Conservation (phyloP, 495 filamentous ascomycete species). For the Elaphomyces granulatus region DNA sequence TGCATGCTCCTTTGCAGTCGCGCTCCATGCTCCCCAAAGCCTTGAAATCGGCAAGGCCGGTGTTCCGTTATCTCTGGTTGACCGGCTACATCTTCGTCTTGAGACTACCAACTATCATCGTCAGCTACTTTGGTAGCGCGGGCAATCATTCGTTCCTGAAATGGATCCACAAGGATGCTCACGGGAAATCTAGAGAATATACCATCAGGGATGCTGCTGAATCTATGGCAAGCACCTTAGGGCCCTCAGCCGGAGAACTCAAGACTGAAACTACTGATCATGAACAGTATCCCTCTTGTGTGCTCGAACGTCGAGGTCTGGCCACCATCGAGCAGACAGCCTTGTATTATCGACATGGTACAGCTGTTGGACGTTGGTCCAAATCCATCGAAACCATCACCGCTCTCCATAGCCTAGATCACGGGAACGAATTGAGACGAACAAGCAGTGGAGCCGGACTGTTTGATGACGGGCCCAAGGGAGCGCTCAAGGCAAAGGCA, state of each 20-base stretch:
- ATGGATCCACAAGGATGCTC: constrained; percentile 18
- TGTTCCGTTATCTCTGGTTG: constrained; percentile 24
- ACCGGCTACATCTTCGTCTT: constrained; percentile 40
- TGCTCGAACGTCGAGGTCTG: constrained; percentile 14
- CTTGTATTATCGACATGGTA: constrained; percentile 35
- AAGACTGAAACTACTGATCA: constrained; percentile 18
- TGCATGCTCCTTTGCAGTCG: constrained; percentile 25
- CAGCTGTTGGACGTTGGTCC: constrained; percentile 24
- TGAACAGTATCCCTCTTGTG: constrained; percentile 20
- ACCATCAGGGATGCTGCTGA: constrained; percentile 21
- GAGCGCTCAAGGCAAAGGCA: constrained; percentile 30
- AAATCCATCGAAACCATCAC: constrained; percentile 35
- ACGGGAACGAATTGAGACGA: constrained; percentile 12
- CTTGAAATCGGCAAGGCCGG: constrained; percentile 21
- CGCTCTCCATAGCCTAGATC: constrained; percentile 26
- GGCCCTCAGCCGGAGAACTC: constrained; percentile 24
- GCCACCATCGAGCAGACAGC: constrained; percentile 31
- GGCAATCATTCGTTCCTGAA: constrained; percentile 32
- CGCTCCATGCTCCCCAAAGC: constrained; percentile 28
- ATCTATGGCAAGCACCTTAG: constrained; percentile 30
- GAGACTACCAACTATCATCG: constrained; percentile 27
- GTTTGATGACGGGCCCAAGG: constrained; percentile 31
- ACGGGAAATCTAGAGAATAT: constrained; percentile 14
- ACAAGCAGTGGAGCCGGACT: constrained; percentile 27
- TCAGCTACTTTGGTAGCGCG: constrained; percentile 22